Base-by-base conservation (phyloP, 345 rosid species). In the Citrus unshiu region DNA sequence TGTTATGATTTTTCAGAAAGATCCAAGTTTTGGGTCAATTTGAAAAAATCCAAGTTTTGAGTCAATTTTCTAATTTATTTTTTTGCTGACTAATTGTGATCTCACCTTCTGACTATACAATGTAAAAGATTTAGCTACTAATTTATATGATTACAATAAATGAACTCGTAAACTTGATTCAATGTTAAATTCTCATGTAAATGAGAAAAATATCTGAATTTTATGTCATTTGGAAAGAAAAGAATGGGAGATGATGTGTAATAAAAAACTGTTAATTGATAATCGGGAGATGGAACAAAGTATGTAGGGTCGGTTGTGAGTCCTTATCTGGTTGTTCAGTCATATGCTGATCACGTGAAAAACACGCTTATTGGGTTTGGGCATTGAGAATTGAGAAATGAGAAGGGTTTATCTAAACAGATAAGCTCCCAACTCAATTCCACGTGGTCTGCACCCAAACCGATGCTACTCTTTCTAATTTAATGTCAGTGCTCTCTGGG, bases 271-370 rank as follows among this genome's bases (percentile, higher is more conserved):
- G 58, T 37, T 37, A 73, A 29, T 51, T 59, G 54, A 13, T 37
- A 43, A 43, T 43, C 46, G 49, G 4, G 3, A 12, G 14, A 43
- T 13, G 51, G 51, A 46, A 3, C 51, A 46, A 46, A 46, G 51
- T 46, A 12, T 46, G 16, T 46, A 14, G 13, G 51, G 18, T 43
- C 14, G 49, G 49, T 13, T 46, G 51, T 13, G 51, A 46, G 51
- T 43, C 14, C 14, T 43, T 43, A 12, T 43, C 49, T 43, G 49
- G n/a, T n/a, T n/a, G 49, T 43, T 43, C 13, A 12, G 76, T 59
- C 66, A n/a, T 62, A 5, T 58, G 49, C 51, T n/a, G 22, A 59
- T 72, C 75, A 72, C 63, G 65, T 72, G 75, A 46, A 12, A 46
- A 46, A 46, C 24, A 24, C 58, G 51, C 51, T 43, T 10, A 12